phyloP scores from a whole-genome alignment of 2,329 filamentous ascomycete species.

The Claviceps africana region DNA sequence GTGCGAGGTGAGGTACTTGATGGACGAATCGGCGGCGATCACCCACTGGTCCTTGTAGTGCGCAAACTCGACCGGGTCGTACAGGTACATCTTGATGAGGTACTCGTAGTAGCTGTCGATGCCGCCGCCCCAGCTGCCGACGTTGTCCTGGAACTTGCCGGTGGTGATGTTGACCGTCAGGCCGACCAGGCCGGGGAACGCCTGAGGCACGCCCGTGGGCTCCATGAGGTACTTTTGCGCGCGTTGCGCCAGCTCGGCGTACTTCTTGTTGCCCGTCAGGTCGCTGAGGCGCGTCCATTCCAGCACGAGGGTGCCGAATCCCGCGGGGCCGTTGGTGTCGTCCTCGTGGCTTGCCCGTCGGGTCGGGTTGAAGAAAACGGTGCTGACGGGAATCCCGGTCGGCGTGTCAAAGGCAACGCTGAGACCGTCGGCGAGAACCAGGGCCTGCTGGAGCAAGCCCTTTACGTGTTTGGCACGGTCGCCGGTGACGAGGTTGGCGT shows the following conservation, averaged over 20 bases:
- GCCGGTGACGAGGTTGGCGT: constrained; percentile 32
- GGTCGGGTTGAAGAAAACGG: constrained; percentile 43
- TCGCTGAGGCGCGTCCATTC: constrained; percentile 77
- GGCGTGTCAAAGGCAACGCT: constrained; percentile 67
- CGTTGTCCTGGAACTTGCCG: constrained; percentile 51
- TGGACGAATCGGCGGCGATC: constrained; percentile 59
- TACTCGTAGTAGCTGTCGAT: constrained; percentile 80
- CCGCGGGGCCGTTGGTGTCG: constrained; percentile 56
- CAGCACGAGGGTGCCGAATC: constrained; percentile 62
- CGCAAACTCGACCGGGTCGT: constrained; percentile 51
- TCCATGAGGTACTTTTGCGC: constrained; percentile 58
- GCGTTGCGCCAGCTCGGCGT: constrained; percentile 50
- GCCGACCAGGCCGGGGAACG: constrained; percentile 66
- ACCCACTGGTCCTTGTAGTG: constrained; percentile 63
- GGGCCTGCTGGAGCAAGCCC: constrained; percentile 50
- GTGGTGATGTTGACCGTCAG: constrained; percentile 48
- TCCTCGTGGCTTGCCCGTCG: constrained; percentile 32
- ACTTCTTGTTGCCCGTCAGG: constrained; percentile 52
- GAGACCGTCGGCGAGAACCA: constrained; percentile 55
- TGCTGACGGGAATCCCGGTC: constrained; percentile 60
- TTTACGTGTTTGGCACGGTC: constrained; percentile 30
- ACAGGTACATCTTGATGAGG: constrained; percentile 81
- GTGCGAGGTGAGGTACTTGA: constrained; percentile 54
- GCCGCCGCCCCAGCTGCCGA: constrained; percentile 64
- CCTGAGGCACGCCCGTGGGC: constrained; percentile 45